A percentile compares a stretch with the other conserved stretches of the same genome.
phyloP scores from a whole-genome alignment of 2,329 filamentous ascomycete species.

The Fusarium pseudograminearum region DNA sequence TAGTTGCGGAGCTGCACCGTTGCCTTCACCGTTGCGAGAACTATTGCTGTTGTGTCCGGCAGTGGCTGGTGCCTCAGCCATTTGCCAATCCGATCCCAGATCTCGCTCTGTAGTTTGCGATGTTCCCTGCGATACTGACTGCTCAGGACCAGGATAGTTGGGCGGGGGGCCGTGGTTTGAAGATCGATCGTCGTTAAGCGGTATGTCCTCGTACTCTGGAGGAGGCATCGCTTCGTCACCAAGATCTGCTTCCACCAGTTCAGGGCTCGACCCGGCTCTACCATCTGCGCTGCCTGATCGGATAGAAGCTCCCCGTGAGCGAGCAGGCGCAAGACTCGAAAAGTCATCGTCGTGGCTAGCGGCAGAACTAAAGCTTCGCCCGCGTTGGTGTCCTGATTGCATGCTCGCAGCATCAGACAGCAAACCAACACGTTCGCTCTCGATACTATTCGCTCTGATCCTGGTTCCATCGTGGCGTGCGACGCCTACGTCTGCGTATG shows the following conservation, averaged over 20 bases:
- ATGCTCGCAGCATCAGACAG: slow-evolving; percentile 79
- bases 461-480: slow-evolving; percentile 82
- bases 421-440: slow-evolving; percentile 78
- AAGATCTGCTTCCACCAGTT: slow-evolving; percentile 64
- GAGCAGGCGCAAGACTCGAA: slow-evolving; percentile 54
- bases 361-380: slow-evolving; percentile 62
- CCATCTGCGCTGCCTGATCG: slow-evolving; percentile 55
- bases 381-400: slow-evolving; percentile 52
- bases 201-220: slow-evolving; percentile 67
- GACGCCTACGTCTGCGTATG: slow-evolving; percentile 81
- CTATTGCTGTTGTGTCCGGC: slow-evolving; percentile 9
- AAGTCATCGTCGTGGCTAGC: slow-evolving; percentile 65
- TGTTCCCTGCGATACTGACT: slow-evolving; percentile 46
- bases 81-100: slow-evolving; percentile 26
- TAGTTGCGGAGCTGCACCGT: slow-evolving; percentile 60
- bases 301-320: slow-evolving; percentile 59
- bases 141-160: slow-evolving; percentile 60
- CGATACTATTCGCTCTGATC: slow-evolving; percentile 77
- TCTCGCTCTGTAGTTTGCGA: slow-evolving; percentile 42
- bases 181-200: slow-evolving; percentile 57
- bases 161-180: slow-evolving; percentile 64
- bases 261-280: slow-evolving; percentile 64
- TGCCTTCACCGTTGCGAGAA: slow-evolving; percentile 47
- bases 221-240: slow-evolving; percentile 63
- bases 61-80: slow-evolving; percentile 9